Evolutionary conservation across 371 early-diverging fungal genomes (phyloP).

Genomic region (Syncephalis plumigaleata): DNA sequence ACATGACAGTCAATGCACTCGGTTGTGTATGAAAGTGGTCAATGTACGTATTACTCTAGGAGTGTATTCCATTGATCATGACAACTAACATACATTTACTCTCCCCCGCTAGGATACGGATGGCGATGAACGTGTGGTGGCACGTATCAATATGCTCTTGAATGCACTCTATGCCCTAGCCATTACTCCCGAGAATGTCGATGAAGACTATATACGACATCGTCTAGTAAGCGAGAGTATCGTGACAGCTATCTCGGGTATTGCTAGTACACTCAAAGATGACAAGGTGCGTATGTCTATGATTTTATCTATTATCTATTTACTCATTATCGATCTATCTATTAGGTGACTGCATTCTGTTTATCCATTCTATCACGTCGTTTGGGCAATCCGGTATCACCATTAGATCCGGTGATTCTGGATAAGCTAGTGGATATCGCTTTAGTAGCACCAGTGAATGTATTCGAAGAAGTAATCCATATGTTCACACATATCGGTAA

Average conservation of each 20-base stretch:
- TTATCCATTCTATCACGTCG: background rate
- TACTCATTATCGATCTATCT: background rate
- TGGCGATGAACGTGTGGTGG: constrained; percentile 23
- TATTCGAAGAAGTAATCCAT: constrained; percentile 31
- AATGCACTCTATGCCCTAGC: constrained; percentile 22
- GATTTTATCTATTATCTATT: background rate
- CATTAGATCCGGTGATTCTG: constrained; percentile 13
- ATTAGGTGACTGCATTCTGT: background rate
- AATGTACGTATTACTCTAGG: constrained; percentile 3
- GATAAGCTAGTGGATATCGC: constrained; percentile 36
- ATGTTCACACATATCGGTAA: constrained; percentile 27
- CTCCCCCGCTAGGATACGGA: constrained; percentile 1
- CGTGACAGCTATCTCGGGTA: constrained; percentile 35
- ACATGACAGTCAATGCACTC: constrained; percentile 30
- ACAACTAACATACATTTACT: background rate
- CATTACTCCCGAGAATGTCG: constrained; percentile 9
- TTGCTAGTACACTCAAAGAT: constrained; percentile 42
- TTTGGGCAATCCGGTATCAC: background rate
- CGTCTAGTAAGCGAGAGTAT: constrained; percentile 33
- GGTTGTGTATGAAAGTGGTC: constrained; percentile 33
- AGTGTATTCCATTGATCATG: background rate
- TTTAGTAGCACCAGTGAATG: constrained; percentile 24
- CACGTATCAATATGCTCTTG: constrained; percentile 30
- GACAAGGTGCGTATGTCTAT: constrained; percentile 21
- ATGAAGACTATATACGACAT: constrained; percentile 14